Base-by-base conservation (phyloP, 2,329 filamentous ascomycete genomes). In the Penicillium verrucosum region DNA sequence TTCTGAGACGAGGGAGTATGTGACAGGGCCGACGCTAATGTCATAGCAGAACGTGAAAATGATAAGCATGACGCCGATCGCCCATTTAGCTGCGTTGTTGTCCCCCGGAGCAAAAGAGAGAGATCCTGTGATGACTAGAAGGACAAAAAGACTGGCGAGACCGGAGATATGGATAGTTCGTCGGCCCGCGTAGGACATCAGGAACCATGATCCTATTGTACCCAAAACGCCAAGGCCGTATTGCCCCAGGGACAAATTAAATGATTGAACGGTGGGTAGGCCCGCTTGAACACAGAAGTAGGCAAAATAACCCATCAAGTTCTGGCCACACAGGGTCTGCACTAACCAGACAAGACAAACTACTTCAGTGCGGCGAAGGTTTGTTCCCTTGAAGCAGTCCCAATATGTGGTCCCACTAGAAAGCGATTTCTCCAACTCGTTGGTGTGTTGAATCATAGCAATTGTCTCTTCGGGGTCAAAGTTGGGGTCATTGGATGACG, bases 391-490 rank as follows among this genome's bases (percentile, higher is more conserved):
- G 81, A 95, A 94, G 76, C 90, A 95, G 72, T 95, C 90, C 66
- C 81, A 75, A 74, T 93, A 95, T 42, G 80, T 84, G 3, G 88
- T 84, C 32, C 89, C 89, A 5, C 78, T 76, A 4, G 89, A 89
- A 45, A 90, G 87, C 71, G 83, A 77, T 70, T 89, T 82, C 71
- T 95, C 90, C 6, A 94, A 78, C 0, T 88, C 87, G 2, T 88
- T 91, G 0, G 90, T 95, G 70, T 93, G 89, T 1, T 90, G 84
- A 87, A 96, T 95, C 89, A 94, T 92, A 67, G 88, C 87, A 44
- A 95, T 80, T 0, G 89, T 92, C 74, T 92, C 89, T 60, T 94
- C 88, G 12, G 87, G 83, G 65, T 94, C 84, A 67, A 92, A 91
- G 60, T 86, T 81, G 1, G 84, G 87, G 61, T 89, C 86, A 7